phyloP scores from a whole-genome alignment of 176 grass and related monocot genomes.

The Metroxylon sagu region DNA sequence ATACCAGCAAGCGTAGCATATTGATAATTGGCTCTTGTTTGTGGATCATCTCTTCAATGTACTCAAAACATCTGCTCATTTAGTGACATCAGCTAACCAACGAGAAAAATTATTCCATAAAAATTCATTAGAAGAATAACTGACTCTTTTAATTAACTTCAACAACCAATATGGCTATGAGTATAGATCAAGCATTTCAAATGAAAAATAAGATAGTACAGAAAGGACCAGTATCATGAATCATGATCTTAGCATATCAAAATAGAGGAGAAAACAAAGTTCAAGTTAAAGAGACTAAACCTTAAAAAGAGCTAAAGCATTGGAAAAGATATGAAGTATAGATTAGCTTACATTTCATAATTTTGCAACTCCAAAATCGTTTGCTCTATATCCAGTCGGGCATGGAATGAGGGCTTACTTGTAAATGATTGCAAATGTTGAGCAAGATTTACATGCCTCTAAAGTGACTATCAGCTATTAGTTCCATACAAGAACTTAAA shows the following conservation, averaged over 20 bases:
- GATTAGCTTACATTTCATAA: slow-evolving; percentile 66
- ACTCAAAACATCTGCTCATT: slow-evolving; percentile 78
- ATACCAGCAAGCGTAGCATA: slow-evolving; percentile 73
- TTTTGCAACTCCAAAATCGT: slow-evolving; percentile 81
- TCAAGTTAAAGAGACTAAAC: background rate
- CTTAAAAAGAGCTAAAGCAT: background rate
- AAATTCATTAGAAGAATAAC: slow-evolving; percentile 2
- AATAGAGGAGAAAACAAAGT: too few relatives aligned
- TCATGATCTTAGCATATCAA: too few relatives aligned
- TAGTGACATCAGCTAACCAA: slow-evolving; percentile 7
- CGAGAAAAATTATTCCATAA: too few relatives aligned
- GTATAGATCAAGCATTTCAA: background rate
- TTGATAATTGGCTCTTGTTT: slow-evolving; percentile 88
- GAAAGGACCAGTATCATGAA: too few relatives aligned
- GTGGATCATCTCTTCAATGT: slow-evolving; percentile 96
- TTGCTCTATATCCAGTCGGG: slow-evolving; percentile 81
- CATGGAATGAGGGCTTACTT: slow-evolving; percentile 79
- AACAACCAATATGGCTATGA: background rate
- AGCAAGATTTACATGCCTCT: slow-evolving; percentile 95
- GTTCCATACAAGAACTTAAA: slow-evolving; percentile 17
- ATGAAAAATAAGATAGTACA: too few relatives aligned
- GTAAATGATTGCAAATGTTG: slow-evolving; percentile 99
- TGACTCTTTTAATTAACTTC: background rate
- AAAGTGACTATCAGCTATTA: slow-evolving; percentile 16
- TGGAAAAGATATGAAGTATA: slow-evolving; percentile 11